These are phyloP conservation scores for Fusarium equiseti DNA, from an alignment of 2,329 filamentous ascomycete genomes.

Conservation along the genomic window DNA sequence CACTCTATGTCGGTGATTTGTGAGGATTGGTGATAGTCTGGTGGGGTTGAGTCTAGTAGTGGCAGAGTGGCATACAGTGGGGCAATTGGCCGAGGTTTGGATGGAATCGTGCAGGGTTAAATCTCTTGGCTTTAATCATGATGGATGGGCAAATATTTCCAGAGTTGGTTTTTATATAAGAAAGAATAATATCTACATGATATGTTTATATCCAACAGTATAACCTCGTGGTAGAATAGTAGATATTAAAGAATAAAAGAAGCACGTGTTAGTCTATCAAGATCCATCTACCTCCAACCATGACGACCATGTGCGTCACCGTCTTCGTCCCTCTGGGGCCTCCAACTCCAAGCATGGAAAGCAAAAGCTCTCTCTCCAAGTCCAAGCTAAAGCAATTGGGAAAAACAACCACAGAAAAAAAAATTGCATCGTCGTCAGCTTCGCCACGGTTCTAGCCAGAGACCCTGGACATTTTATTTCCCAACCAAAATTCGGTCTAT, in stretches of 20 bases:
- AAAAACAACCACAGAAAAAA: constrained; percentile 14
- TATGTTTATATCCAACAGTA: neutral
- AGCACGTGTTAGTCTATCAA: constrained; percentile 39
- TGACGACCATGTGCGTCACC: constrained; percentile 52
- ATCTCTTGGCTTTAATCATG: constrained; percentile 21
- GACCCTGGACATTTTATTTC: neutral
- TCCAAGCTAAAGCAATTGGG: neutral
- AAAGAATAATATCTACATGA: neutral
- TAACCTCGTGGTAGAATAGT: neutral
- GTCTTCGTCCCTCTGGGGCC: constrained; percentile 29
- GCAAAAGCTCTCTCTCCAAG: constrained; percentile 7
- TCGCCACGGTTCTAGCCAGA: constrained; percentile 38
- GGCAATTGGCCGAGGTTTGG: neutral
- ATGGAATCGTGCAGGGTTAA: constrained; percentile 22
- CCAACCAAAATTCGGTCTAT: constrained; percentile 15
- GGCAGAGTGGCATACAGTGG: constrained; percentile 1
- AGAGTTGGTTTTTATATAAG: neutral
- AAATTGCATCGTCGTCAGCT: constrained; percentile 44
- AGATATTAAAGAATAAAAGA: neutral
- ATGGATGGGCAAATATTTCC: neutral
- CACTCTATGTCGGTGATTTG: neutral
- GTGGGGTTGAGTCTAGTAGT: neutral
- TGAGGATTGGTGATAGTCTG: constrained; percentile 5
- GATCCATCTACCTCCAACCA: constrained; percentile 40
- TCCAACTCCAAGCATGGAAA: constrained; percentile 25